Evolutionary conservation across 768 basidiomycete genomes (phyloP), one percentile per base, ranked within the genome.

Genomic region (Erythrobasidium yunnanense): DNA sequence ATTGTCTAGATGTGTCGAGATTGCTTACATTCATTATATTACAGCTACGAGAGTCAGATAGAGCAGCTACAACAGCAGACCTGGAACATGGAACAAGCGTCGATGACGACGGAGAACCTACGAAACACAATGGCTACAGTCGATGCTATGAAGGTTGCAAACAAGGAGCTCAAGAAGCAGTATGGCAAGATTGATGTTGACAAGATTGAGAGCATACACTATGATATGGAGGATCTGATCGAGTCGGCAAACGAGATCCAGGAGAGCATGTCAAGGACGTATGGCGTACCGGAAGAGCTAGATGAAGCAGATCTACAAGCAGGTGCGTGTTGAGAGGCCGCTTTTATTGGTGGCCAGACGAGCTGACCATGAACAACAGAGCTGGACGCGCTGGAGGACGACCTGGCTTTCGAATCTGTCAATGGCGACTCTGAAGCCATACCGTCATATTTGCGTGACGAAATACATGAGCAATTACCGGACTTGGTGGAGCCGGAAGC

Each of bases 51-150:
- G 75, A 81, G 80, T 15, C 95, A 99, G 76, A 82, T 97, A 38
- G 81, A 84, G 7, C 90, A 95, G 76, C 81, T 99, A 17, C 80
- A 87, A 29, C 95, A 97, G 75, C 95, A 97, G 76, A 86, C 88
- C 23, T 97, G 90, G 80, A 97, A 99, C 77, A 97, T 97, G 88
- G 92, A 99, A 78, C 90, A 88, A 60, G 87, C 92, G 13, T 83
- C 87, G 15, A 84, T 97, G 73, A 85, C 89, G 7, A 97, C 93
- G n/a, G 95, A 97, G 78, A 97, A 97, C 77, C 77, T 97, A 72
- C 84, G 90, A 70, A 97, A 96, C 75, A 97, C 95, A 72, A 97
- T 99, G 93, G 93, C 90, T 13, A 96, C 95, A 0, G 84, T 97
- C 29, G 90, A 95, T 70, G 95, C 91, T 4, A 96, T 99, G 91